These are phyloP conservation scores for Penicillium sp. DNA, from an alignment of 2,329 filamentous ascomycete species.

Conservation along the genomic window DNA sequence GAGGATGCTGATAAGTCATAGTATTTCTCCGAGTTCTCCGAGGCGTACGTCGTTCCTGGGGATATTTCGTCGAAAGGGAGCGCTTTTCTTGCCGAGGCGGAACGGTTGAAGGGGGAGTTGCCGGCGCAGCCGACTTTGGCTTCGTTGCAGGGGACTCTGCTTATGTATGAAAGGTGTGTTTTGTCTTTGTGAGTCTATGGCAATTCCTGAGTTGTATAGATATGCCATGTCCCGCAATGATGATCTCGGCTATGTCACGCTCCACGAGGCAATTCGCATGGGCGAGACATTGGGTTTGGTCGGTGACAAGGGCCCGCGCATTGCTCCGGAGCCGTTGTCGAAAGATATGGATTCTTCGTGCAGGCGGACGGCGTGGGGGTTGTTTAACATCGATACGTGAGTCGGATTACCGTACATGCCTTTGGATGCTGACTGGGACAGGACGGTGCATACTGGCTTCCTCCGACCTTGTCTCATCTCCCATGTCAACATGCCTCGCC, in stretches of 20 bases:
- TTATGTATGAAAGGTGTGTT: conserved; percentile 35
- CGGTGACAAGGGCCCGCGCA: conserved; percentile 20
- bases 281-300: conserved; percentile 33
- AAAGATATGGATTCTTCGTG: conserved; percentile 31
- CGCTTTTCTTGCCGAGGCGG: conserved; percentile 37
- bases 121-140: conserved; percentile 26
- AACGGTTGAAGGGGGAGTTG: conserved; percentile 26
- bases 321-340: conserved; percentile 23
- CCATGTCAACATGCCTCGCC: conserved; percentile 31
- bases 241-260: conserved; percentile 36
- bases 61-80: conserved; percentile 37
- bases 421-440: conserved; percentile 7
- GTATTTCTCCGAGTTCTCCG: conserved; percentile 39
- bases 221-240: conserved; percentile 37
- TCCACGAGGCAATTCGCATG: conserved; percentile 35
- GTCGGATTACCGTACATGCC: conserved; percentile 4
- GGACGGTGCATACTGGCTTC: conserved; percentile 35
- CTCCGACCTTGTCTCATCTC: conserved; percentile 34
- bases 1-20: conserved; percentile 10
- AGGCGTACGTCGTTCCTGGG: conserved; percentile 35
- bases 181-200: not conserved
- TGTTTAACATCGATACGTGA: conserved; percentile 40
- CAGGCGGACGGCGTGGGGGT: conserved; percentile 34
- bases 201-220: conserved; percentile 13
- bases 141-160: conserved; percentile 33